Percentiles rank a stretch among this genome's conserved stretches.
Conservation (phyloP, 164 flowering plant genomes). For the Tetrastigma voinierianum region DNA sequence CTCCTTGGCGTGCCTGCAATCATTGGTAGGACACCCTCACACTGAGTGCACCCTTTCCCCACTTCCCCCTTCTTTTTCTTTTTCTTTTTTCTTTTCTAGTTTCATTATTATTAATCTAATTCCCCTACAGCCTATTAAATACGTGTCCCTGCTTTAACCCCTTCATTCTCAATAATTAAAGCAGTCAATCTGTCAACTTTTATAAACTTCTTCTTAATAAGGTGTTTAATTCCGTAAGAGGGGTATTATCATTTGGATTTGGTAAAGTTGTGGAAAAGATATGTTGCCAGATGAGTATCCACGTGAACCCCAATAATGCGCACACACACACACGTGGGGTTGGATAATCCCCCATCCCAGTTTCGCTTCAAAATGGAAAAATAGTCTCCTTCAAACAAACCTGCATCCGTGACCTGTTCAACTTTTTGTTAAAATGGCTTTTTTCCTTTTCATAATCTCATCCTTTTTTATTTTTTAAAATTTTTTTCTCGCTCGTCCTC, state of each 20-base stretch:
- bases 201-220: neutral
- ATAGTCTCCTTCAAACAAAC: too few species aligned
- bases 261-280: constrained; percentile 4
- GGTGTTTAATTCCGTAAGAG: too few species aligned
- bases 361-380: too few species aligned
- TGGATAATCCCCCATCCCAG: neutral
- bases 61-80: neutral
- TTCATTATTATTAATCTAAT: neutral
- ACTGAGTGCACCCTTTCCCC: constrained; percentile 25
- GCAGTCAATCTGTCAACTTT: neutral
- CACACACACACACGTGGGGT: constrained; percentile 28
- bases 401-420: too few species aligned
- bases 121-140: neutral
- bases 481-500: too few species aligned
- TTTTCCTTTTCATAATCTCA: too few species aligned
- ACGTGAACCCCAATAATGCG: constrained; percentile 39
- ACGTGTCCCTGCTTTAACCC: neutral
- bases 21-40: constrained; percentile 48
- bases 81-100: neutral
- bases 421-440: too few species aligned
- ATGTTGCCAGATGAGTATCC: constrained; percentile 17
- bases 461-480: too few species aligned
- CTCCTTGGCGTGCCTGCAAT: constrained; percentile 25
- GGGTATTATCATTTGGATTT: neutral
- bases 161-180: neutral